Conservation (phyloP, 148 eudicot genomes). For the Drosera capensis region DNA sequence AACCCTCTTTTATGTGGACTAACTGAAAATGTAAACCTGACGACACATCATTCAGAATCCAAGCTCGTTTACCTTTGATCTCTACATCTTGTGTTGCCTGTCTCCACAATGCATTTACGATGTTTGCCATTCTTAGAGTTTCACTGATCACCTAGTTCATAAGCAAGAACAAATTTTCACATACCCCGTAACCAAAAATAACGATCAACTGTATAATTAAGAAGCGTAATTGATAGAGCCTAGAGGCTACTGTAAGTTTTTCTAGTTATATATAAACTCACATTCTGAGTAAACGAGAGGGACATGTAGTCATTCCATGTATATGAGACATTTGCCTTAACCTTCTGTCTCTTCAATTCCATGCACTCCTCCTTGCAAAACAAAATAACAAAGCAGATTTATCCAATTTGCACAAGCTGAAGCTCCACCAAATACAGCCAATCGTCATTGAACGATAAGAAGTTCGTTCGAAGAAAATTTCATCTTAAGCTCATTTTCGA, state of each 20-base stretch:
- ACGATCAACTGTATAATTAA: no score
- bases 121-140: conserved; percentile 88
- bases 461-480: no score
- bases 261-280: conserved; percentile 1
- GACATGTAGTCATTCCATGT: conserved; percentile 74
- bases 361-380: conserved; percentile 63
- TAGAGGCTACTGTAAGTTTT: no score
- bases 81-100: conserved; percentile 66
- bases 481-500: no score
- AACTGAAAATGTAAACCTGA: no score
- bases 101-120: conserved; percentile 90
- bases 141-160: conserved; percentile 66
- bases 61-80: conserved; percentile 44
- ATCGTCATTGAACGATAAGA: no score
- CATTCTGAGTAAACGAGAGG: conserved; percentile 52
- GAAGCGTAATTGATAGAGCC: no score
- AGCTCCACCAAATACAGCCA: no score
- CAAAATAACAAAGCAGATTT: neutral
- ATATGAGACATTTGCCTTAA: conserved; percentile 22
- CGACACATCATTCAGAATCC: no score
- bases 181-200: no score
- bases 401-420: neutral
- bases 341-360: conserved; percentile 48
- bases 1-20: neutral
- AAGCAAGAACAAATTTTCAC: neutral